Evolutionary conservation across 805 yeast genomes (phyloP).

Genomic region (Barnettozyma wickerhamii): DNA sequence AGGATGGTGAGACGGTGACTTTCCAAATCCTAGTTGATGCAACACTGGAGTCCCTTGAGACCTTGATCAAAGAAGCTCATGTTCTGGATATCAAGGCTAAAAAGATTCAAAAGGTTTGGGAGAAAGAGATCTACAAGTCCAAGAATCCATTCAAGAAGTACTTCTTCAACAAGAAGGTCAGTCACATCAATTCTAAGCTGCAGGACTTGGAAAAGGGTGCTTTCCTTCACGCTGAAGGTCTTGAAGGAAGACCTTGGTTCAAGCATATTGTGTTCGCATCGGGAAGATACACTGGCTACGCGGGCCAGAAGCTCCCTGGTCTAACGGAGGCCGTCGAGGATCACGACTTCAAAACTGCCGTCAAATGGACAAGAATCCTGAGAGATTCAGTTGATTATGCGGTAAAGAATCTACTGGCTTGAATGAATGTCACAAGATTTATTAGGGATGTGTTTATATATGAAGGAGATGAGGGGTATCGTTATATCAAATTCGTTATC

Average conservation of each 20-base stretch:
- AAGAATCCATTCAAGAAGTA: slow-evolving; percentile 30
- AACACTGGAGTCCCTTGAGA: slow-evolving; percentile 25
- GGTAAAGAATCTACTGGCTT: neutral
- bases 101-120: slow-evolving; percentile 25
- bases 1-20: slow-evolving; percentile 10
- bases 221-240: slow-evolving; percentile 42
- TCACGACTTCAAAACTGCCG: slow-evolving; percentile 29
- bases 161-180: slow-evolving; percentile 24
- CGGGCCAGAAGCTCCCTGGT: slow-evolving; percentile 50
- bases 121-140: slow-evolving; percentile 23
- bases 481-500: neutral
- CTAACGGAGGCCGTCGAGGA: slow-evolving; percentile 51
- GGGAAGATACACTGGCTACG: slow-evolving; percentile 54
- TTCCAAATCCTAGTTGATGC: slow-evolving; percentile 27
- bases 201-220: slow-evolving; percentile 38
- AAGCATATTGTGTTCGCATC: slow-evolving; percentile 49
- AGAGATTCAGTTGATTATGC: slow-evolving; percentile 11
- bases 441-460: neutral
- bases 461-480: neutral
- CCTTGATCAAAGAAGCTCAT: slow-evolving; percentile 21
- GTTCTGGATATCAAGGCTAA: slow-evolving; percentile 25
- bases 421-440: neutral
- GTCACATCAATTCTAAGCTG: slow-evolving; percentile 31
- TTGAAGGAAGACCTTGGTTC: slow-evolving; percentile 48
- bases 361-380: slow-evolving; percentile 26